These are phyloP conservation scores for Arthonia radiata DNA, from an alignment of 495 filamentous ascomycete genomes.

Conservation along the genomic window DNA sequence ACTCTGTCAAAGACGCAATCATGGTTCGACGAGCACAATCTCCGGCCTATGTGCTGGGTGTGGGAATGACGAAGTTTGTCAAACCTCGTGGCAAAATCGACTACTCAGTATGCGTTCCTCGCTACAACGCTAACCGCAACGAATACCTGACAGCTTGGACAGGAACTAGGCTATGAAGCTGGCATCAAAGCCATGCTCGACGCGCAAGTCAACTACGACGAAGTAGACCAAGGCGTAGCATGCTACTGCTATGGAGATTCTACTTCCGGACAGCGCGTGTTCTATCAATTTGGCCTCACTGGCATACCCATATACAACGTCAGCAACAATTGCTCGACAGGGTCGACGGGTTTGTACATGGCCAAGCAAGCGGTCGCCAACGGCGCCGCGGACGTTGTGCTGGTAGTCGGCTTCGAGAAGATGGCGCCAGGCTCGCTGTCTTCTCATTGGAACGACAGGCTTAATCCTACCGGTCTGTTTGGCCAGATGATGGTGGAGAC, in stretches of 20 bases:
- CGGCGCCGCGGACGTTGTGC: slow-evolving; percentile 59
- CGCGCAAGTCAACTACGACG: slow-evolving; percentile 86
- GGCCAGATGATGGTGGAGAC: slow-evolving; percentile 61
- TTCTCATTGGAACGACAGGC: slow-evolving; percentile 54
- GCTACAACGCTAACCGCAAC: too few species aligned
- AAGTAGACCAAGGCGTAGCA: slow-evolving; percentile 85
- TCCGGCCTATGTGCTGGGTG: slow-evolving; percentile 73
- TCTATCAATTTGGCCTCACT: slow-evolving; percentile 98
- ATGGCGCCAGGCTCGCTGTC: slow-evolving; percentile 81
- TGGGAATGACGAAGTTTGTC: slow-evolving; percentile 98
- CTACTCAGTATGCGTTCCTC: slow-evolving; percentile 16
- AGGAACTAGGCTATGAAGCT: slow-evolving; percentile 85
- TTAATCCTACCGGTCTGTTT: slow-evolving; percentile 47
- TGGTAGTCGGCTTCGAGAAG: slow-evolving; percentile 94
- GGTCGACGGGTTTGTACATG: slow-evolving; percentile 68
- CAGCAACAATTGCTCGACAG: slow-evolving; percentile 96
- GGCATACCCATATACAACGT: slow-evolving; percentile 89
- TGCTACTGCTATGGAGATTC: slow-evolving; percentile 95
- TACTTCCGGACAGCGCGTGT: slow-evolving; percentile 86
- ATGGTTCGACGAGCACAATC: slow-evolving; percentile 26
- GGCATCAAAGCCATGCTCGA: slow-evolving; percentile 90
- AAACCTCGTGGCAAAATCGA: slow-evolving; percentile 62
- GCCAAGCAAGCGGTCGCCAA: slow-evolving; percentile 55
- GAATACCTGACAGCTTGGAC: too few species aligned
- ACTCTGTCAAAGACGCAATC: slow-evolving; percentile 5